Base-by-base conservation (phyloP, 305 asterid species). In the Solanum hybrid region DNA sequence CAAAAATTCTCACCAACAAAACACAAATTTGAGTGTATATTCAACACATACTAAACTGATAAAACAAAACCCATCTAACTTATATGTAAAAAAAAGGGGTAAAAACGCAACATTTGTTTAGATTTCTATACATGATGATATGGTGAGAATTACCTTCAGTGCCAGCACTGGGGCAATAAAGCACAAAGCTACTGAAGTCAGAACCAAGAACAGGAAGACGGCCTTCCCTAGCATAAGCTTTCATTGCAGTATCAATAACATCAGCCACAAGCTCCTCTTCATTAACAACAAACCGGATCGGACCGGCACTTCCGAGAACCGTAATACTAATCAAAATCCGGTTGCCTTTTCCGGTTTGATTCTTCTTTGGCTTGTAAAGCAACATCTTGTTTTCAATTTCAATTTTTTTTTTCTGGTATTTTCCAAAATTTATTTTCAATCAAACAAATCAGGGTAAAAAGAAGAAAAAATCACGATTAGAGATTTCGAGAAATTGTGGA, bases 301-400 rank as follows among this genome's bases (percentile, higher is more conserved):
- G 99, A 0, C 99, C 99, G 14, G 99, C 95, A 57, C 99, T 96
- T 10, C 99, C 99, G 4, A 96, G 91, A 37, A 97, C 98, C 31
- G 98, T 97, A 0, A 96, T 93, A 92, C 96, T 96, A 46, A 97
- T 92, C 93, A 97, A 83, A 24, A 97, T 89, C 93, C 99, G 93
- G 86, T 91, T 94, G 2, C 97, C 98, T 90, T 94, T 95, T 8
- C 42, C 74, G 61, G 92, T 89, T 90, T 86, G 96, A 90, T 90
- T 95, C 97, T 96, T 97, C 97, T 95, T 97, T 92, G 93, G 95
- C 95, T 96, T 97, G 91, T 86, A 91, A 4, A 95, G 93, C 98
- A 96, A 92, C 99, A 96, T 96, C 33, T 87, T 89, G 34, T 35
- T 35, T 34, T 5, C 2, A 37, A 64, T 31, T 7, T 16, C 81